phyloP scores from a whole-genome alignment of 805 yeast genomes.

The Cephaloascus fragrans region DNA sequence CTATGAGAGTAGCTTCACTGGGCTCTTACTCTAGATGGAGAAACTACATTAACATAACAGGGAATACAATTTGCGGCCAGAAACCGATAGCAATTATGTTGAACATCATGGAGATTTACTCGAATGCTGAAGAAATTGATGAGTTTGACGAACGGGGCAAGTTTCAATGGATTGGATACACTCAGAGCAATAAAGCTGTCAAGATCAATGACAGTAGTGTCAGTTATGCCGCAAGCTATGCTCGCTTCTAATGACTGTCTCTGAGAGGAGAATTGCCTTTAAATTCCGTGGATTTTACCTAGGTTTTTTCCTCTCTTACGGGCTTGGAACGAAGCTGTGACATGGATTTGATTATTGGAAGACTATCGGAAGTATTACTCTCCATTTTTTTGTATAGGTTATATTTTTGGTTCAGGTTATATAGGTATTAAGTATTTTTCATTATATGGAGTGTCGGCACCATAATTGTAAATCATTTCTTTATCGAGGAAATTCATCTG shows the following conservation, averaged over 20 bases:
- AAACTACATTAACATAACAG: constrained; percentile 56
- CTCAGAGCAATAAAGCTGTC: constrained; percentile 57
- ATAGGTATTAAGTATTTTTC: no score
- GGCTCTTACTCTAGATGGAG: constrained; percentile 57
- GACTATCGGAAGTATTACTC: no score
- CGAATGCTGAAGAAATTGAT: constrained; percentile 6
- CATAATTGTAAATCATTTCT: no score
- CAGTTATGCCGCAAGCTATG: constrained; percentile 83
- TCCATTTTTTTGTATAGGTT: no score
- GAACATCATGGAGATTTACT: constrained; percentile 33
- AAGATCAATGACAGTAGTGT: constrained; percentile 62
- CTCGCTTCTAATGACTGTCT: constrained; percentile 9
- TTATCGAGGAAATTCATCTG: no score
- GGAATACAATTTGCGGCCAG: constrained; percentile 91
- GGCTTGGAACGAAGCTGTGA: no score
- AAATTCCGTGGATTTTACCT: no score
- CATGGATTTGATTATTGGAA: no score
- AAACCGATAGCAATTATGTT: constrained; percentile 67
- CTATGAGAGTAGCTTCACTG: constrained; percentile 48
- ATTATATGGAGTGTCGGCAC: no score
- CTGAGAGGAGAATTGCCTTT: no score
- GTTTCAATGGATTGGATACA: constrained; percentile 69
- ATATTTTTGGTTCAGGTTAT: no score
- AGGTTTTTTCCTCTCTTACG: no score
- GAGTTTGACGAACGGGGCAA: constrained; percentile 12